Base-by-base conservation (phyloP, 2,329 filamentous ascomycete genomes). In the Aspergillus brasiliensis region DNA sequence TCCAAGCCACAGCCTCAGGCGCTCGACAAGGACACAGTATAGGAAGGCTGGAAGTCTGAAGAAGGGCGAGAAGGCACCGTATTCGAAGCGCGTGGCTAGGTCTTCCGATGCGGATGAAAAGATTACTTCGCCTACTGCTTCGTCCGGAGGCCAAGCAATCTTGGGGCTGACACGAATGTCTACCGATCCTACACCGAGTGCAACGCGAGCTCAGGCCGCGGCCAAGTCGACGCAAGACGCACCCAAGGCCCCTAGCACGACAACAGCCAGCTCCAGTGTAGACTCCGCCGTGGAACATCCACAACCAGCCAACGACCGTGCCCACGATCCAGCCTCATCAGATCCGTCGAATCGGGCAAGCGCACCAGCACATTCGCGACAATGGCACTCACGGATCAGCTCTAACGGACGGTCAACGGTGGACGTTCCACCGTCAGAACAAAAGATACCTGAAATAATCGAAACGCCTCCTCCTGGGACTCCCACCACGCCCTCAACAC, bases 21-120 rank as follows among this genome's bases (percentile, higher is more conserved):
- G 95, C 62, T 97, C 95, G 11, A 99, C 92, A 19, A 86, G 91
- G 57, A 99, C 95, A 5, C 94, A 91, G 25, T 98, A 98, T 75
- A 84, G 93, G 69, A 91, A 91, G 59, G 65, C 67, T 15, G 93
- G 93, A 34, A 97, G 93, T 78, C 76, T 97, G 63, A 88, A 90
- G 53, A 91, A 88, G 65, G 90, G 91, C 23, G 90, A 95, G 61
- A 85, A 90, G 56, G 81, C 87, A 3, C 87, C 90, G 0, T 89
- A 92, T 66, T 90, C 91, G 1, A 91, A 91, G 75, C 86, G 94
- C 40, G 82, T 87, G 47, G 84, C 85, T 46, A 86, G 86, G 59
- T 83, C 86, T 23, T 80, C 82, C n/a, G 88, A 90, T 17, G 82
- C 82, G 13, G 86, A 88, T 62, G 81, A 81, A n/a, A 40, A 27